A percentile compares a stretch with the other conserved stretches of the same genome.
Evolutionary conservation across 75 land plant genomes (phyloP).

Genomic region (Cryptomeria japonica): DNA sequence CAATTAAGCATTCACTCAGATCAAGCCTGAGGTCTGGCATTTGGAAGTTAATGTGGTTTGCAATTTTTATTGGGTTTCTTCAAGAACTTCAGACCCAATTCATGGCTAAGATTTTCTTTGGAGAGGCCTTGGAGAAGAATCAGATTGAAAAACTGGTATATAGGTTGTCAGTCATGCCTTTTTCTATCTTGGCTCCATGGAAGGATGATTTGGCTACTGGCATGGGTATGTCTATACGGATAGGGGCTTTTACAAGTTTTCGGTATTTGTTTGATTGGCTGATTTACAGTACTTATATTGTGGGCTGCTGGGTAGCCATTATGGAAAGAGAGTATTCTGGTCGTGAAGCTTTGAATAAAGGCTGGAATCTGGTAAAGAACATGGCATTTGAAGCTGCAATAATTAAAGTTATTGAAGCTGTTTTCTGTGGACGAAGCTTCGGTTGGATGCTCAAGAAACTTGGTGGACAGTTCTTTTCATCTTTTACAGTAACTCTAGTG

Average conservation of each 20-base stretch:
- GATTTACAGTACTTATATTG: conserved; percentile 43
- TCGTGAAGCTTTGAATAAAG: conserved; percentile 58
- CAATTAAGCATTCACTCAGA: conserved; percentile 29
- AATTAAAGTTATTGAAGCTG: conserved; percentile 56
- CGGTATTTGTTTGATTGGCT: conserved; percentile 56
- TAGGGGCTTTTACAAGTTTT: conserved; percentile 46
- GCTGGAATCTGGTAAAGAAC: conserved; percentile 49
- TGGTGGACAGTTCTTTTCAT: conserved; percentile 47
- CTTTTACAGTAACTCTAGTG: conserved; percentile 32
- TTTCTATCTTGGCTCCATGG: conserved; percentile 39
- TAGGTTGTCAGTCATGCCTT: conserved; percentile 68
- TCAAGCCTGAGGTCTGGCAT: conserved; percentile 55
- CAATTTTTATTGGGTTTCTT: conserved; percentile 60
- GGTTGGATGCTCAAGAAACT: conserved; percentile 34
- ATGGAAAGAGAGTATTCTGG: conserved; percentile 59
- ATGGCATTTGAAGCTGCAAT: conserved; percentile 51
- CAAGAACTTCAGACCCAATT: conserved; percentile 65
- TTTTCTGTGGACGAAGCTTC: conserved; percentile 54
- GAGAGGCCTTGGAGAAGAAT: conserved; percentile 57
- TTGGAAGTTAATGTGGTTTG: conserved; percentile 51
- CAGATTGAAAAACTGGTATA: conserved; percentile 56
- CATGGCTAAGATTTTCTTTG: conserved; percentile 56
- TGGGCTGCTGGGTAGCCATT: conserved; percentile 76
- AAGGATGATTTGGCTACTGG: conserved; percentile 26
- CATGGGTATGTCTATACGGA: conserved; percentile 27